Evolutionary conservation across 1,284 basidiomycete species (phyloP), one percentile per base, ranked within the genome.

Genomic region (Leccinum variabile): DNA sequence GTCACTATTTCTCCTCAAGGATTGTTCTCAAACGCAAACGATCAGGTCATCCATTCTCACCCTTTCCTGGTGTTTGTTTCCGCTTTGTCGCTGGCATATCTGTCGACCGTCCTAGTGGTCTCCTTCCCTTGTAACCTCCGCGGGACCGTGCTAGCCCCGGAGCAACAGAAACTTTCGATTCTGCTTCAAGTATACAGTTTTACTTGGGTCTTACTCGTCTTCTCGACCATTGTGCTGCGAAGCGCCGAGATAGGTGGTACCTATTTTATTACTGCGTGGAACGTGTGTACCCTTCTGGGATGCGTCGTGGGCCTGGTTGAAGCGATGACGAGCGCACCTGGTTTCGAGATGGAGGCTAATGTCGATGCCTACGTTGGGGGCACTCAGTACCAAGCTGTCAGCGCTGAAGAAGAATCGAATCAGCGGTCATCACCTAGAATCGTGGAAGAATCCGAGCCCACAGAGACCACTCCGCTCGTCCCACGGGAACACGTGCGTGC

Each of bases 11-110:
- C 10, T 7, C 37, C 9, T 55, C 30, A 53, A 5, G 59, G 22
- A 54, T 44, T 30, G 9, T 41, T 28, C 1, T 52, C 57, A 61
- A 22, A 75, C n/a, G 6, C 22, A 46, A 22, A 41, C 54, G 1
- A 53, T n/a, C 63, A 91, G 90, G 80, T 86, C 54, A 75, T 86
- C 10, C 86, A 91, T 69, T 83, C 87, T 0, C 79, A 78, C 8
- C 81, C 83, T 6, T 81, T 83, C 62, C 66, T 82, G 16, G 83
- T 88, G 30, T 71, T 87, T 18, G 66, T 79, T 33, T 83, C 86
- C 0, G 76, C 78, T 50, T 69, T 84, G 44, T 76, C 82, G 3
- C 70, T 88, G 33, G 77, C 82, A 0, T 86, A 84, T 68, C 72
- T 90, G 44, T 74, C 71, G 2, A 69, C 58, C 0, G 70, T 69